Conservation (phyloP, 371 early-diverging fungal genomes). For the Homolaphlyctis polyrhiza region DNA sequence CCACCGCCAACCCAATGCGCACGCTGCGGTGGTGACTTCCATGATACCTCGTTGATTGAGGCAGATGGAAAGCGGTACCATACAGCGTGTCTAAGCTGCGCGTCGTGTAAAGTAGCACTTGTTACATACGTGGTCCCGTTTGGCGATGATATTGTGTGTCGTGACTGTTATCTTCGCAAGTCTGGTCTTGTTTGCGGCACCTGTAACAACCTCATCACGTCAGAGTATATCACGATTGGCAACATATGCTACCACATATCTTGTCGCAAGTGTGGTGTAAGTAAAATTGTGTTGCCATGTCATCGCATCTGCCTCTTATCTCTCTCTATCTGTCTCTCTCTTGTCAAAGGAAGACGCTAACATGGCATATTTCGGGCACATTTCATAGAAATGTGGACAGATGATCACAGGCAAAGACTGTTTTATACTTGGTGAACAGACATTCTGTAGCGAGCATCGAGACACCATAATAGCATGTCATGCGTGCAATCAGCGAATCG, state of each 20-base stretch:
- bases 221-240: background rate
- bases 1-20: no score
- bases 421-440: constrained; percentile 6
- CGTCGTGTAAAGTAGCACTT: background rate
- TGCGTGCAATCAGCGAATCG: constrained; percentile 2
- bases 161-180: background rate
- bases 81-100: background rate
- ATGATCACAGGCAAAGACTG: background rate
- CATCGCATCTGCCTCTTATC: background rate
- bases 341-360: no score
- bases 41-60: background rate
- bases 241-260: background rate
- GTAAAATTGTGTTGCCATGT: no score
- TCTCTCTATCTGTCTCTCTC: no score
- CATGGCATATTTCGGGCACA: no score
- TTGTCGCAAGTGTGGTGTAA: constrained; percentile 6
- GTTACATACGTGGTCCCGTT: constrained; percentile 1
- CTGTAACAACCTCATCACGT: background rate
- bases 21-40: background rate
- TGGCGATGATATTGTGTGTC: background rate
- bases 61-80: constrained; percentile 7
- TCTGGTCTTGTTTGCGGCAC: background rate
- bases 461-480: constrained; percentile 1
- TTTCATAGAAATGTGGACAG: background rate
- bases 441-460: constrained; percentile 6